phyloP scores from a whole-genome alignment of 352 stramenopile genomes.

The Phytophthora ohioensis region DNA sequence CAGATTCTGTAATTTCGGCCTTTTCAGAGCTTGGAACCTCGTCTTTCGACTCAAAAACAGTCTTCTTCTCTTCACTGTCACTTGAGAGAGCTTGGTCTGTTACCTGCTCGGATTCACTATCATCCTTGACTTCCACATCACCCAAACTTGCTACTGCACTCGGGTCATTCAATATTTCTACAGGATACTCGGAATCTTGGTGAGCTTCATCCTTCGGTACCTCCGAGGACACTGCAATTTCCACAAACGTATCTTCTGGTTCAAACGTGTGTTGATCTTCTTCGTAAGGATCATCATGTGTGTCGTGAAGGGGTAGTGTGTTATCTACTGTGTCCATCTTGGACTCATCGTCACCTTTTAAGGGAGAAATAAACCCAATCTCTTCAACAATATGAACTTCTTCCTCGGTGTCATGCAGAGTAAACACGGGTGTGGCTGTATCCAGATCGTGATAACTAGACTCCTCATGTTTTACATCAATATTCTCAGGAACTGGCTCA shows the following conservation, averaged over 20 bases:
- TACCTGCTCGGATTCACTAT: background rate
- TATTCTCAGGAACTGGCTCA: conserved; percentile 33
- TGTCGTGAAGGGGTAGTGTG: background rate
- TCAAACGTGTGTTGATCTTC: conserved; percentile 35
- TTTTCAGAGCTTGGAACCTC: background rate
- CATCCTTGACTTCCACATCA: background rate
- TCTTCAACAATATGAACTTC: conserved; percentile 31
- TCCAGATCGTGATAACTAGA: conserved; percentile 8
- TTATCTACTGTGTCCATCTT: background rate
- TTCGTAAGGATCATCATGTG: conserved; percentile 32
- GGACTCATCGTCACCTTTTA: conserved; percentile 7
- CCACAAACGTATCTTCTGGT: conserved; percentile 25
- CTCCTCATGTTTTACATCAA: conserved; percentile 27
- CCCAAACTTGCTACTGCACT: background rate
- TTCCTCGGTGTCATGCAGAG: conserved; percentile 13
- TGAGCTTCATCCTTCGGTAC: background rate
- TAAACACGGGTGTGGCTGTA: background rate
- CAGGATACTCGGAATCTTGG: background rate
- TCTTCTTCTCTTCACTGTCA: conserved; percentile 5
- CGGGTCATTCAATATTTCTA: background rate
- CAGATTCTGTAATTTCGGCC: background rate
- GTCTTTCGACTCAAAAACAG: background rate
- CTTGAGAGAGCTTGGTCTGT: background rate
- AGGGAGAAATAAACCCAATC: conserved; percentile 31
- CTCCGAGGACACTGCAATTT: conserved; percentile 4